A percentile compares a stretch with the other conserved stretches of the same genome.
Evolutionary conservation across 116 monocot genomes (phyloP).

Genomic region (Trichopus zeylanicus): DNA sequence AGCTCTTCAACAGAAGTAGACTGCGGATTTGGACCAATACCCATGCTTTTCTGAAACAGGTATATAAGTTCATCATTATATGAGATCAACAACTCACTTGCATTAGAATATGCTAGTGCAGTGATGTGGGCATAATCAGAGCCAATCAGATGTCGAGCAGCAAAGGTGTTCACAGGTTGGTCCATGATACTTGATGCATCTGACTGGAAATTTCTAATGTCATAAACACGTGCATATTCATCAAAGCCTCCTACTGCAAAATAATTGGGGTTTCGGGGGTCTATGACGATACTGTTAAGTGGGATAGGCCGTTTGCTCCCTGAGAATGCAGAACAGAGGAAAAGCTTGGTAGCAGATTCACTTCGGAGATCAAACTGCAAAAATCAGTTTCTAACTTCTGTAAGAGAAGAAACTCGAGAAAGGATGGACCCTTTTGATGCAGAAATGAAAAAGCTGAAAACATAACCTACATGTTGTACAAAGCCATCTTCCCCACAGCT

Average conservation of each 20-base stretch:
- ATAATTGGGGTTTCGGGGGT: conserved; percentile 58
- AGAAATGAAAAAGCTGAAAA: neutral
- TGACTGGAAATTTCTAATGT: conserved; percentile 41
- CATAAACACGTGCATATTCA: conserved; percentile 67
- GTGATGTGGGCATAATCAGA: conserved; percentile 50
- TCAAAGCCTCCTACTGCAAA: conserved; percentile 63
- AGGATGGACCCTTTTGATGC: too few relatives aligned
- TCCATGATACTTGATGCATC: conserved; percentile 28
- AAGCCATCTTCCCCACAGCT: conserved; percentile 84
- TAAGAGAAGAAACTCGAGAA: too few relatives aligned
- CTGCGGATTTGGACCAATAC: conserved; percentile 41
- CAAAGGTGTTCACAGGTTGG: conserved; percentile 48
- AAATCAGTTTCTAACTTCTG: conserved; percentile 2
- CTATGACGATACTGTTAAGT: conserved; percentile 36
- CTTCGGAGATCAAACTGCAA: conserved; percentile 93
- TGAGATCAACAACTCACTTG: conserved; percentile 63
- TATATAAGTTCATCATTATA: conserved; percentile 61
- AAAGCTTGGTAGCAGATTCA: conserved; percentile 46
- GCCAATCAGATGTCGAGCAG: conserved; percentile 42
- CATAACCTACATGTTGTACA: conserved; percentile 56
- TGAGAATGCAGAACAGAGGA: conserved; percentile 56
- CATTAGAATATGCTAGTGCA: conserved; percentile 59
- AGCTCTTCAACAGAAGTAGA: conserved; percentile 15
- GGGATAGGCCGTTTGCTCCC: conserved; percentile 26
- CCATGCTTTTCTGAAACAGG: conserved; percentile 40